A percentile compares a stretch with the other conserved stretches of the same genome.
These are phyloP conservation scores for Pyrus hybrid DNA, from an alignment of 331 rosid genomes.

Conservation along the genomic window DNA sequence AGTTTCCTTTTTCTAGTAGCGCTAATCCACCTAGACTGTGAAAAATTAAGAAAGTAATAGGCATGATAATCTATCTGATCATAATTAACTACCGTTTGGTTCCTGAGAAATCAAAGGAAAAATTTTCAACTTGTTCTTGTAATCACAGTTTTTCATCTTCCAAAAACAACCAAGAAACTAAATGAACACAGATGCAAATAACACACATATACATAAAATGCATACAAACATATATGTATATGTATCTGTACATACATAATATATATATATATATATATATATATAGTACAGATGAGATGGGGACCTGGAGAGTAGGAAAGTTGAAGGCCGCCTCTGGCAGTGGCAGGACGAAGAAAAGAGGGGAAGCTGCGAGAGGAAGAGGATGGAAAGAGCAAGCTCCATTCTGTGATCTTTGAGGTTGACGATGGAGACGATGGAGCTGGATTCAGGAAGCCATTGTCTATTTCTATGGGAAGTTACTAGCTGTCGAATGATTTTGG, in stretches of 20 bases:
- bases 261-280: neutral
- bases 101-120: neutral
- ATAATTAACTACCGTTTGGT: neutral
- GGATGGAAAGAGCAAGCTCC: conserved; percentile 22
- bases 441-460: neutral
- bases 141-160: neutral
- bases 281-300: neutral
- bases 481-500: neutral
- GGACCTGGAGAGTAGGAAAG: conserved; percentile 40
- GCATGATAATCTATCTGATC: neutral
- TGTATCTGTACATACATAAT: too few relatives aligned
- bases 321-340: conserved; percentile 41
- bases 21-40: neutral
- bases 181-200: neutral
- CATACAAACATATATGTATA: neutral
- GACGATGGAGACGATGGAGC: neutral
- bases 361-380: conserved; percentile 26
- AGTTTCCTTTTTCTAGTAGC: neutral
- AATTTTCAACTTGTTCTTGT: neutral
- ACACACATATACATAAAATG: neutral
- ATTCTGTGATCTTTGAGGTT: neutral
- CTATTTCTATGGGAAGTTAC: neutral
- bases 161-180: neutral
- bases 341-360: conserved; percentile 17
- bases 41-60: neutral